phyloP scores from a whole-genome alignment of 345 rosid species.

The Crucihimalaya himalaica region DNA sequence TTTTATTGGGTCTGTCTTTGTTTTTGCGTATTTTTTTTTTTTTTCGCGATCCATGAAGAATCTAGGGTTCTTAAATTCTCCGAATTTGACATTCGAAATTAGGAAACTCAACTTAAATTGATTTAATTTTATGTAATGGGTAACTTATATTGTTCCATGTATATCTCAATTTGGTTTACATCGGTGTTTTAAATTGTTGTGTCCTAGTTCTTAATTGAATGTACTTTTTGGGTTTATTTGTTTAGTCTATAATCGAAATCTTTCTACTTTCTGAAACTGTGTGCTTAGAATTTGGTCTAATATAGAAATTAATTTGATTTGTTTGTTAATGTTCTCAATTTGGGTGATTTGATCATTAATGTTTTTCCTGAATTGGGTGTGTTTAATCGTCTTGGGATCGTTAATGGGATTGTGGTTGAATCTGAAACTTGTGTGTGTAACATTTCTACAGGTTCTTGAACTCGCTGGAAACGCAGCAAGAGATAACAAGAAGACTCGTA shows the following conservation, averaged over 20 bases:
- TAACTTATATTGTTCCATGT: not conserved
- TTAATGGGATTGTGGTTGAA: not conserved
- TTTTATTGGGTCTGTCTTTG: not conserved
- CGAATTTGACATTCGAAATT: not conserved
- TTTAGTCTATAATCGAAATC: not conserved
- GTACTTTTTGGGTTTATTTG: not conserved
- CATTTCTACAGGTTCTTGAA: slow-evolving; percentile 63
- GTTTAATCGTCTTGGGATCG: not conserved
- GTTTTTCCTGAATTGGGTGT: not conserved
- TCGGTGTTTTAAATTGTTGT: not conserved
- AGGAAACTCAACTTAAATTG: not conserved
- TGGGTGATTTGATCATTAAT: not conserved
- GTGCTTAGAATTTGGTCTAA: not conserved
- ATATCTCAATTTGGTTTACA: not conserved
- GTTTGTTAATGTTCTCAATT: not conserved
- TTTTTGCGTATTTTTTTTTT: not conserved
- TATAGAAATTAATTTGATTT: not conserved
- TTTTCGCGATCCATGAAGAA: not conserved
- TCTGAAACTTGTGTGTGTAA: not conserved
- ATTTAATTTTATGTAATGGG: not conserved
- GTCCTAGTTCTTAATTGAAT: not conserved
- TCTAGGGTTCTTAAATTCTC: slow-evolving; percentile 37
- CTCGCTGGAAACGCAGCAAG: slow-evolving; percentile 89
- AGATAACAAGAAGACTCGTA: slow-evolving; percentile 89
- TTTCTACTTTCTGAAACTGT: not conserved